A percentile compares a stretch with the other conserved stretches of the same genome.
Evolutionary conservation across 2,329 filamentous ascomycete genomes (phyloP).

Genomic region (Thelonectria discophora): DNA sequence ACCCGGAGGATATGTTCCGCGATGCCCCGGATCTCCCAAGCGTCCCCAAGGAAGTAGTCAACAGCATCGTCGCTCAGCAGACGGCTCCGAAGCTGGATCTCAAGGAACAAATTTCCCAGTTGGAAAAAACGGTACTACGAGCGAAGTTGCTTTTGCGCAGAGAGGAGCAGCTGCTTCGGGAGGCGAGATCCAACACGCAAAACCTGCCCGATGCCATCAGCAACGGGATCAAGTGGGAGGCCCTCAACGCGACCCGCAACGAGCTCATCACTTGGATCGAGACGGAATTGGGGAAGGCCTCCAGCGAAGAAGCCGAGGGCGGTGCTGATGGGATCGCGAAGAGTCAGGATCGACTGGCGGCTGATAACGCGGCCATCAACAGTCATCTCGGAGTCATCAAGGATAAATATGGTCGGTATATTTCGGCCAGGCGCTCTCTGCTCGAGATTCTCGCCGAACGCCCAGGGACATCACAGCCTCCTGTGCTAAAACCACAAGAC

Average conservation of each 20-base stretch:
- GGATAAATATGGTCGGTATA: conserved; percentile 63
- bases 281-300: conserved; percentile 64
- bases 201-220: conserved; percentile 49
- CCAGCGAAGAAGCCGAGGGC: conserved; percentile 46
- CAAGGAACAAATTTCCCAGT: conserved; percentile 56
- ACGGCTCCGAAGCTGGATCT: conserved; percentile 53
- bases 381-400: conserved; percentile 58
- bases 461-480: conserved; percentile 42
- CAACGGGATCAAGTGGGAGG: conserved; percentile 57
- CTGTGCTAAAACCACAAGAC: conserved; percentile 29
- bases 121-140: conserved; percentile 67
- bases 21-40: conserved; percentile 55
- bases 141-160: conserved; percentile 65
- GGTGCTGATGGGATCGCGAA: conserved; percentile 37
- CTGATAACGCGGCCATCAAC: conserved; percentile 46
- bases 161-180: conserved; percentile 64
- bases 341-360: conserved; percentile 30
- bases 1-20: conserved; percentile 58
- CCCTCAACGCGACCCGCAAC: conserved; percentile 64
- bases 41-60: conserved; percentile 62
- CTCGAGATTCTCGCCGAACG: conserved; percentile 51
- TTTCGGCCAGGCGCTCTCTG: conserved; percentile 58
- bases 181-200: conserved; percentile 53
- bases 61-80: conserved; percentile 57
- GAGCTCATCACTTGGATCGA: conserved; percentile 74